phyloP scores from a whole-genome alignment of 306 rosid genomes.

The Cyamopsis tetragonoloba region DNA sequence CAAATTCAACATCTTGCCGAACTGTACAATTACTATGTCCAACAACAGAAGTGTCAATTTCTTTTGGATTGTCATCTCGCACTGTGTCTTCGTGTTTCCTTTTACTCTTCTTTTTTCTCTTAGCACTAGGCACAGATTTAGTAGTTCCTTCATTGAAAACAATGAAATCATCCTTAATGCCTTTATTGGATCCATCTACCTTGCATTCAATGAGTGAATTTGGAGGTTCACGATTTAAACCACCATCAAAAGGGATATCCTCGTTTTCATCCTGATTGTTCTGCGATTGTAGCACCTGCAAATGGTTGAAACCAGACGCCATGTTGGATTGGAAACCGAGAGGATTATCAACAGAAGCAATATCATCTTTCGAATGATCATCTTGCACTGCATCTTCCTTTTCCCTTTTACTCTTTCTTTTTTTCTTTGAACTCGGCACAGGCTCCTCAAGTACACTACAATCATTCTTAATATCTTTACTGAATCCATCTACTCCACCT shows the following conservation, averaged over 20 bases:
- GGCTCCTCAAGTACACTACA: not conserved
- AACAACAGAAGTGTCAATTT: constrained; percentile 17
- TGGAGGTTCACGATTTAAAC: constrained; percentile 11
- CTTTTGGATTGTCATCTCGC: constrained; percentile 7
- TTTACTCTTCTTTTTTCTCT: constrained; percentile 19
- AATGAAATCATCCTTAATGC: not conserved
- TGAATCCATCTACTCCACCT: constrained; percentile 15
- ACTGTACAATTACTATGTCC: constrained; percentile 21
- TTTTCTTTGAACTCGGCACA: constrained; percentile 23
- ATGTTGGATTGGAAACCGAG: not conserved
- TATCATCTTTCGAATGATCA: constrained; percentile 14
- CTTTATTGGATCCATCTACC: constrained; percentile 23
- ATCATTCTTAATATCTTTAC: constrained; percentile 12
- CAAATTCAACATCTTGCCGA: constrained; percentile 23
- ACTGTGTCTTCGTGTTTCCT: constrained; percentile 11
- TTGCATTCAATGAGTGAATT: not conserved
- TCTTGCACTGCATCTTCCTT: constrained; percentile 11
- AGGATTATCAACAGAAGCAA: constrained; percentile 16
- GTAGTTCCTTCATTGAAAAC: constrained; percentile 14
- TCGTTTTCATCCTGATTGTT: constrained; percentile 15
- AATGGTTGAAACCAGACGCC: not conserved
- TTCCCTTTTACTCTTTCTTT: not conserved
- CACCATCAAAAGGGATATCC: not conserved
- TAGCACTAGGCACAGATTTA: constrained; percentile 15
- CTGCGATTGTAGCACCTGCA: constrained; percentile 1